Percentiles rank a stretch among this genome's conserved stretches.
phyloP scores from a whole-genome alignment of 1,284 basidiomycete species.

The Boletus mariae region DNA sequence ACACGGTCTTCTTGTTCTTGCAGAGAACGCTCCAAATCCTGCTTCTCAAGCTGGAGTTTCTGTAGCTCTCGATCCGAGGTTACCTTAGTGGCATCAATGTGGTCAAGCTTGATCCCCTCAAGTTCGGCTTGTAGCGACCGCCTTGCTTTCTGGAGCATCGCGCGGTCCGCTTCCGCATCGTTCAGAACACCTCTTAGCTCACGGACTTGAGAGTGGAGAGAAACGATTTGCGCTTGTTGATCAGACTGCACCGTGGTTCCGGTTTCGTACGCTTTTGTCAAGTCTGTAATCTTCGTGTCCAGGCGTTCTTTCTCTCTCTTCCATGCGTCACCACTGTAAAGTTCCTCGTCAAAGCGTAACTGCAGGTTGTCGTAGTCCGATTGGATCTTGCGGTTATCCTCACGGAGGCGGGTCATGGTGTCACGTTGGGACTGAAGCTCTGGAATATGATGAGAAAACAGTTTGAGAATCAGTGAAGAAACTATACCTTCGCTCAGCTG shows the following conservation, averaged over 20 bases:
- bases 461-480: neutral
- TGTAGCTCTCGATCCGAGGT: conserved; percentile 74
- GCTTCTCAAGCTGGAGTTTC: conserved; percentile 70
- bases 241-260: conserved; percentile 71
- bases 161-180: conserved; percentile 78
- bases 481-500: conserved; percentile 71
- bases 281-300: conserved; percentile 75
- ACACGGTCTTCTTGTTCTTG: conserved; percentile 78
- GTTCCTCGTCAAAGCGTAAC: conserved; percentile 71
- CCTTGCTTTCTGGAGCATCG: conserved; percentile 78
- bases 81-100: conserved; percentile 66
- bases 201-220: conserved; percentile 79
- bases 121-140: conserved; percentile 75
- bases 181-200: conserved; percentile 78
- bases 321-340: conserved; percentile 76
- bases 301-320: conserved; percentile 83
- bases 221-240: conserved; percentile 79
- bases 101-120: conserved; percentile 74
- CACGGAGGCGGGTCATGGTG: conserved; percentile 67
- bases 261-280: conserved; percentile 76
- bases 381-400: conserved; percentile 75
- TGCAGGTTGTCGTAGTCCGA: conserved; percentile 78
- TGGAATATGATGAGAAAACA: conserved; percentile 26
- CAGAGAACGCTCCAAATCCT: conserved; percentile 73
- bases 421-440: conserved; percentile 77